Conservation (phyloP, 345 rosid genomes). For the Luvunga scandens region DNA sequence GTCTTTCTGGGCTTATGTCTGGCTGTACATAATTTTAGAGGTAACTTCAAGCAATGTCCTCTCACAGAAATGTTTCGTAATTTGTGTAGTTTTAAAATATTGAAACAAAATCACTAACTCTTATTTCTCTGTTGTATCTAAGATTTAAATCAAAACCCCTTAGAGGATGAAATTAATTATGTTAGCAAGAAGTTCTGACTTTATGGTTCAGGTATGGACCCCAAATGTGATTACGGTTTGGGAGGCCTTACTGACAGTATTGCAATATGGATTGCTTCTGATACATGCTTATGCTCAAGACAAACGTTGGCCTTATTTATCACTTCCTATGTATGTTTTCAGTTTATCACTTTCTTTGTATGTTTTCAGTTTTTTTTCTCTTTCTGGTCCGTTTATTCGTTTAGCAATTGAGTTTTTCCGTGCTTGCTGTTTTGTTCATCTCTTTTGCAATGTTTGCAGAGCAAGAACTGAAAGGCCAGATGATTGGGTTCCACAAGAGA, state of each 20-base stretch:
- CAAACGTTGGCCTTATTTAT: conserved; percentile 89
- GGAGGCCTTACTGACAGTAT: conserved; percentile 85
- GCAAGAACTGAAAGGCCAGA: conserved; percentile 78
- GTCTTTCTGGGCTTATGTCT: conserved; percentile 97
- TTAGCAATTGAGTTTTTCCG: not conserved
- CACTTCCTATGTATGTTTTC: conserved; percentile 72
- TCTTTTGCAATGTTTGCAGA: conserved; percentile 34
- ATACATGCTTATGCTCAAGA: conserved; percentile 89
- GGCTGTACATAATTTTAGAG: conserved; percentile 94
- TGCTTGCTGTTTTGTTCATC: conserved; percentile 15
- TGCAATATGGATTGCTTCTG: conserved; percentile 75
- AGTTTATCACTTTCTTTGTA: conserved; percentile 75
- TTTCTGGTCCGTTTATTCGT: not conserved
- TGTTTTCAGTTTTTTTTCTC: conserved; percentile 21
- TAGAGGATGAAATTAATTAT: not conserved
- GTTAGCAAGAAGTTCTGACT: conserved; percentile 12
- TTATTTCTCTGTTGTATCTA: too few relatives aligned
- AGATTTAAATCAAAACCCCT: not conserved
- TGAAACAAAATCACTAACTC: not conserved
- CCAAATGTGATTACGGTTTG: conserved; percentile 76
- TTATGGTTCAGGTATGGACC: conserved; percentile 73
- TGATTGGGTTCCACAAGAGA: conserved; percentile 93
- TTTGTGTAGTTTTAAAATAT: not conserved
- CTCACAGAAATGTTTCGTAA: conserved; percentile 1
- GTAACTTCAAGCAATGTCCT: conserved; percentile 29